Conservation (phyloP, 169 alveolate genomes). For the Cystoisospora suis region DNA sequence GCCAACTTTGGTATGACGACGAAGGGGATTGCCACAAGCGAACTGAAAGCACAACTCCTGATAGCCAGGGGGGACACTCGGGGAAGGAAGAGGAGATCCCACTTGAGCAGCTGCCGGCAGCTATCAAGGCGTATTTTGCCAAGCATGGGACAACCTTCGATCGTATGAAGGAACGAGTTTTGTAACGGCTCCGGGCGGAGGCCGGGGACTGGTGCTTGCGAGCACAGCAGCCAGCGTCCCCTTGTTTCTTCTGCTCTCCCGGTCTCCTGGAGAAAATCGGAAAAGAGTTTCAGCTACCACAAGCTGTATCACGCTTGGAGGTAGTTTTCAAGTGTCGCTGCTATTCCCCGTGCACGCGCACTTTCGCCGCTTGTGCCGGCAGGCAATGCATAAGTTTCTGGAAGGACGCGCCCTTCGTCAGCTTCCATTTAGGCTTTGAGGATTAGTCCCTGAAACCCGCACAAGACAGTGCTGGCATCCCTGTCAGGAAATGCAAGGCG, state of each 20-base stretch:
- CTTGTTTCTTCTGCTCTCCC: too few relatives aligned
- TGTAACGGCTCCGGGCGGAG: not conserved
- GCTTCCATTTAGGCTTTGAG: too few relatives aligned
- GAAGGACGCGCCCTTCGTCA: too few relatives aligned
- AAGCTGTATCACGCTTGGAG: not conserved
- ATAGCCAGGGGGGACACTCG: not conserved
- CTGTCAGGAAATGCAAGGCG: too few relatives aligned
- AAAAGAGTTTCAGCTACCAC: not conserved
- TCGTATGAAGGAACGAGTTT: not conserved
- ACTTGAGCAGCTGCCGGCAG: not conserved
- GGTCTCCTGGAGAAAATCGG: not conserved
- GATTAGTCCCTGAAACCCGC: too few relatives aligned
- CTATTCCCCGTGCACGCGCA: not conserved
- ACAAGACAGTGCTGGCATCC: too few relatives aligned
- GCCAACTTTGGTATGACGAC: conserved; percentile 26
- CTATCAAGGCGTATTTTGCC: not conserved
- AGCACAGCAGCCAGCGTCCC: too few relatives aligned
- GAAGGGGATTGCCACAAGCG: conserved; percentile 31
- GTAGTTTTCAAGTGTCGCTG: not conserved
- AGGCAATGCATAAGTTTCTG: too few relatives aligned
- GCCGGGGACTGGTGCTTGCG: too few relatives aligned
- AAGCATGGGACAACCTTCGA: conserved; percentile 16
- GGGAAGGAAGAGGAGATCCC: not conserved
- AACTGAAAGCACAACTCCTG: too few relatives aligned
- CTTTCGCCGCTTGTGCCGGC: not conserved